These are phyloP conservation scores for Rhodocollybia butyracea DNA, from an alignment of 768 basidiomycete species.

Conservation along the genomic window DNA sequence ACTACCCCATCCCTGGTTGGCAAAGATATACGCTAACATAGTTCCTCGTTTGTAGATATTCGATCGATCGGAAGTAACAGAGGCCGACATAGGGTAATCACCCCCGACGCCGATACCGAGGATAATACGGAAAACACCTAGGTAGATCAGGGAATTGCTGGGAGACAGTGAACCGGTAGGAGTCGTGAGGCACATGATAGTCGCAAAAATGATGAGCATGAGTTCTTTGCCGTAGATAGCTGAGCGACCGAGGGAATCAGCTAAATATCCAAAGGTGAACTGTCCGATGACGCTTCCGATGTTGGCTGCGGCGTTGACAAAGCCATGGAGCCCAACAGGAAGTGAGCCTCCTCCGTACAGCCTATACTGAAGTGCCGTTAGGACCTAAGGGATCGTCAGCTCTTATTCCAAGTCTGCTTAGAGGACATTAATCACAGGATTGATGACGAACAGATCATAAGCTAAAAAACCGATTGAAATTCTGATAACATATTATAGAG, in stretches of 20 bases:
- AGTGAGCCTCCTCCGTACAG: constrained; percentile 51
- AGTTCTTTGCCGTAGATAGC: constrained; percentile 76
- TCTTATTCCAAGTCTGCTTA: too few species aligned
- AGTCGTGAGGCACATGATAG: constrained; percentile 63
- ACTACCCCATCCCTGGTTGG: constrained; percentile 77
- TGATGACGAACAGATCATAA: constrained; percentile 71
- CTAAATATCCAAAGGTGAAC: constrained; percentile 61
- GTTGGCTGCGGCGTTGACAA: constrained; percentile 65
- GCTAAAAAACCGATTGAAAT: constrained; percentile 29
- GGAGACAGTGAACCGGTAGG: constrained; percentile 62
- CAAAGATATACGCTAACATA: constrained; percentile 73
- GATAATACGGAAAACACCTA: constrained; percentile 64
- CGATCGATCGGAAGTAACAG: constrained; percentile 64
- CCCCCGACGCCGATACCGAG: constrained; percentile 79
- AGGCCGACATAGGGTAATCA: constrained; percentile 58
- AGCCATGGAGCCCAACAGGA: constrained; percentile 54
- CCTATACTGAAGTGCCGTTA: constrained; percentile 66
- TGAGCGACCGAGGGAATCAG: constrained; percentile 67
- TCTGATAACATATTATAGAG: background rate
- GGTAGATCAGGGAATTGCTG: constrained; percentile 53
- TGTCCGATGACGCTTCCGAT: constrained; percentile 73
- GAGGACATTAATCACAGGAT: too few species aligned
- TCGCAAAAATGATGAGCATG: constrained; percentile 77
- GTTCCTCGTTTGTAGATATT: constrained; percentile 66
- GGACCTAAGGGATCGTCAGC: too few species aligned